Base-by-base conservation (phyloP, 139 green algal species). In the Spirogloea muscicola region DNA sequence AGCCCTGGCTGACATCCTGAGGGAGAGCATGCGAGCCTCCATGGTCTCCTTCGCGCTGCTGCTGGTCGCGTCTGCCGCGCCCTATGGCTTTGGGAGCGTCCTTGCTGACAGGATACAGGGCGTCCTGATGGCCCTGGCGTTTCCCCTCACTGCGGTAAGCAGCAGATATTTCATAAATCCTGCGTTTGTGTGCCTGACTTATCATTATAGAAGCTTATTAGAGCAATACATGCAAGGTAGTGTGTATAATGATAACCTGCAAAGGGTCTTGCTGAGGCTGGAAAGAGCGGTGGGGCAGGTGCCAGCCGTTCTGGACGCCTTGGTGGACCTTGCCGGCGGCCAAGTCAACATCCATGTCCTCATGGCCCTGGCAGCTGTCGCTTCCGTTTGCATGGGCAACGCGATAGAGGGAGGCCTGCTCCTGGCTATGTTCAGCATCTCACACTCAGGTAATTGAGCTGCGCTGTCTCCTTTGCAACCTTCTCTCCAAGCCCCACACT, bases 281-380 rank as follows among this genome's bases (percentile, higher is more conserved):
- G n/a, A n/a, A n/a, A n/a, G n/a, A n/a, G n/a, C n/a, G n/a, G n/a
- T n/a, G n/a, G n/a, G 5, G 3, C 52, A 71, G 52, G 51, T 79
- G 6, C 79, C 82, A 3, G 83, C 83, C 4, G 41, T 86, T 42
- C 48, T 87, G 40, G 81, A 85, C 67, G 37, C 78, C 31, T 25
- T 49, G 13, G 52, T 86, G 77, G 81, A 88, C 49, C 55, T 87
- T 18, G 58, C 46, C 44, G 49, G 60, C 1, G 71, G 70, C 13
- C 77, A 79, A 36, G 51, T 88, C 3, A 88, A 88, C 61, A 88
- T 88, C 40, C 83, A 88, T 59, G 83, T 88, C 34, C 66, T 88
- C 9, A 88, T 84, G 60, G 66, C 81, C 21, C 18, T 88, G 39
- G 83, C 81, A 29, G 83, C 79, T 25, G 71, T 86, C 27, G 84